phyloP scores from a whole-genome alignment of 495 filamentous ascomycete genomes.

The Cladorrhinum samala region DNA sequence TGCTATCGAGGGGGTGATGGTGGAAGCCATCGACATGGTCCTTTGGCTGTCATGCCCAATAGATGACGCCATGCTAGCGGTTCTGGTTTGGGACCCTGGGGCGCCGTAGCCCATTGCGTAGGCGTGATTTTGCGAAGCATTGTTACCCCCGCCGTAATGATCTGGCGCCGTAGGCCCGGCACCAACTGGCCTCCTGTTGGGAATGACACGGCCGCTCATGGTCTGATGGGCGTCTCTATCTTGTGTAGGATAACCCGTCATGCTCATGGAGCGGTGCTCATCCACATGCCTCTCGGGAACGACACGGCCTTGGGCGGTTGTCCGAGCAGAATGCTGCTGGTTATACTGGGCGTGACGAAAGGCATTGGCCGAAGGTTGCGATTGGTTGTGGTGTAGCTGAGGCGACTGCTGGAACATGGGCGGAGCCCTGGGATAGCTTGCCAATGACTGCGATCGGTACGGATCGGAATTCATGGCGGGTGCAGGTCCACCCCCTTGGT shows the following conservation, averaged over 20 bases:
- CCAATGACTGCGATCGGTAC: conserved; percentile 89
- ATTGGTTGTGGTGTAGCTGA: conserved; percentile 59
- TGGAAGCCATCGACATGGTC: conserved; percentile 86
- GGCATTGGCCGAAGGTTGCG: conserved; percentile 60
- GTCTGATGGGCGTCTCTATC: conserved; percentile 80
- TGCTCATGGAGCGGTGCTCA: conserved; percentile 82
- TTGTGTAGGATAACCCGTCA: conserved; percentile 71
- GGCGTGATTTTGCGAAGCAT: conserved; percentile 9
- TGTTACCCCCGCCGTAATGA: not conserved
- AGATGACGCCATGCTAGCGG: conserved; percentile 48
- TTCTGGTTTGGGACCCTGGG: conserved; percentile 42
- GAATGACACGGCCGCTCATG: conserved; percentile 87
- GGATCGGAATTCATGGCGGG: conserved; percentile 78
- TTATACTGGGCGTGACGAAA: conserved; percentile 71
- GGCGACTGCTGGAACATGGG: conserved; percentile 59
- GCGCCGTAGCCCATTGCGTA: conserved; percentile 24
- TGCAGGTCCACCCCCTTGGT: conserved; percentile 47
- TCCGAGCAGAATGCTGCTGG: conserved; percentile 53
- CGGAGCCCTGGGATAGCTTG: conserved; percentile 55
- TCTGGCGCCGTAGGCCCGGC: conserved; percentile 16
- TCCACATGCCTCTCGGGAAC: conserved; percentile 82
- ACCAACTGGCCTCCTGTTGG: conserved; percentile 44
- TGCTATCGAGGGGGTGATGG: conserved; percentile 38
- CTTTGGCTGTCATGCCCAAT: conserved; percentile 35
- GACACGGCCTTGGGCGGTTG: conserved; percentile 80